phyloP scores from a whole-genome alignment of 306 rosid species.

The Lupinus albus region DNA sequence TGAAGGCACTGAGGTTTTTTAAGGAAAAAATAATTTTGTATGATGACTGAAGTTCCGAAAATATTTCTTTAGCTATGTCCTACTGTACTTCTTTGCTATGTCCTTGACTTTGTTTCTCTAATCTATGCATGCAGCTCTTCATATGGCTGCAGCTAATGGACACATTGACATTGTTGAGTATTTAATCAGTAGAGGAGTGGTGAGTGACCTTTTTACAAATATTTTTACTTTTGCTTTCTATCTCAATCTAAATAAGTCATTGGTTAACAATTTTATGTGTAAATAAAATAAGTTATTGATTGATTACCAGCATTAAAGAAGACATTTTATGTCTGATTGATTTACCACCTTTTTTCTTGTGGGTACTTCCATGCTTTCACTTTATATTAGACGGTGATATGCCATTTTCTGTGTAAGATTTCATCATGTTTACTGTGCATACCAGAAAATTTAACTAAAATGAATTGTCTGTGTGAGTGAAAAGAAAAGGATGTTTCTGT shows the following conservation, averaged over 20 bases:
- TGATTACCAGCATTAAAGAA: not conserved
- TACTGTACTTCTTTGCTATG: not conserved
- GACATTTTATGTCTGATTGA: slow-evolving; percentile 1
- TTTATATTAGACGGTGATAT: slow-evolving; percentile 9
- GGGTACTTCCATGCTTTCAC: not conserved
- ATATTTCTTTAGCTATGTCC: not conserved
- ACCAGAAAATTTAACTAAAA: not conserved
- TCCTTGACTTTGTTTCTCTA: slow-evolving; percentile 32
- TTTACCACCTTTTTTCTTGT: not conserved
- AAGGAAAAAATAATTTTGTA: not conserved
- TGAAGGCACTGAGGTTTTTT: not conserved
- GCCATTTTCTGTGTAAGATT: not conserved
- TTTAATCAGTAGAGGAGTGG: slow-evolving; percentile 74
- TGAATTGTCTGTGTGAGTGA: not conserved
- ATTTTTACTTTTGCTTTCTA: not conserved
- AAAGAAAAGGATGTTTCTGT: not conserved
- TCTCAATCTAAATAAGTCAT: not conserved
- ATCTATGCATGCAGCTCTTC: slow-evolving; percentile 68
- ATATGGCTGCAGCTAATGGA: slow-evolving; percentile 96
- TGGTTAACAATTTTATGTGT: not conserved
- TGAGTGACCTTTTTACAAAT: slow-evolving; percentile 44
- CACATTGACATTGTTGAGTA: slow-evolving; percentile 67
- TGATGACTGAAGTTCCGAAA: no score
- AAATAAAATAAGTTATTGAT: not conserved
- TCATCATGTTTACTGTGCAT: not conserved